Base-by-base conservation (phyloP, 192 early-diverging fungal species). In the Chytriomyces hyalinus region DNA sequence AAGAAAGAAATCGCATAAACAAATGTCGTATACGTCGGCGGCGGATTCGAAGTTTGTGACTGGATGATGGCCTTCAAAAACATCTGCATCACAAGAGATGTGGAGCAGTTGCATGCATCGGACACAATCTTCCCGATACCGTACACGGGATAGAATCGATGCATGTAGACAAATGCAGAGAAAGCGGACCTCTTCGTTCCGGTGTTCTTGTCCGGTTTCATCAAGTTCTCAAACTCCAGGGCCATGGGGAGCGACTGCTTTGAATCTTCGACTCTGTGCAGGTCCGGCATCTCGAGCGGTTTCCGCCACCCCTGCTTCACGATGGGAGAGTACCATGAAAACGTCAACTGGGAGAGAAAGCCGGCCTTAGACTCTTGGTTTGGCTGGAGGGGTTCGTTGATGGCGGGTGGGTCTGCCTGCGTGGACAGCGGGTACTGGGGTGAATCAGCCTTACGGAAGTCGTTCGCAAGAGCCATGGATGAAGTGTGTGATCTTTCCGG, bases 241-340 rank as follows among this genome's bases (percentile, higher is more conserved):
- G 48, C 76, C 11, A 78, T 50, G 10, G 48, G 51, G 3, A 49
- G 43, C 75, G 44, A 73, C 84, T 81, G 20, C 44, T 77, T 43
- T 80, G 45, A 46, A 13, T 79, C 73, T 20, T 84, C 64, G 17
- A 67, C 44, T 20, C 61, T 49, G 61, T 71, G 75, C 17, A 88
- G 28, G n/a, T 73, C 20, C 57, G 75, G 36, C 61, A 83, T 79
- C 28, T 88, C 85, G 36, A 95, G 84, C 43, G 85, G 87, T 24
- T 85, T 80, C 66, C 69, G 82, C 65, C 83, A 84, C 44, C 85
- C 92, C 7, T 84, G 80, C 20, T 78, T 70, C 61, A 95, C 80
- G 17, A 95, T 59, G 15, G 85, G 78, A 77, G 85, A 84, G 5
- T 88, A 73, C 87, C 92, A 78, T 11, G 22, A 13, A 24, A 24